Evolutionary conservation across 2,329 filamentous ascomycete genomes (phyloP).

Genomic region (Stagonosporopsis cucurbitacearum): DNA sequence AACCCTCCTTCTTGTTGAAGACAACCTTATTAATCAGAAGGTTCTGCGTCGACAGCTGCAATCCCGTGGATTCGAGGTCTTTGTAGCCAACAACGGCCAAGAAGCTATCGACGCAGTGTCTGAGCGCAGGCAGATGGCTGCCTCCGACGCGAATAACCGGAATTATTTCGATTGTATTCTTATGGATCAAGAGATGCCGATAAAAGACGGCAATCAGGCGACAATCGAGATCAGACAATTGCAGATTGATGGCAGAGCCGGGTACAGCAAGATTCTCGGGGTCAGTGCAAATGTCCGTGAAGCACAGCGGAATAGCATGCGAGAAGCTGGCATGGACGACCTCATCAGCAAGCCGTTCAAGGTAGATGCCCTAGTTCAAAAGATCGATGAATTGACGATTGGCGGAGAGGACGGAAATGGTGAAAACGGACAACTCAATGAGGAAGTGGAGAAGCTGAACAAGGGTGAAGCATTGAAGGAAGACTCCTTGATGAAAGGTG

Average conservation of each 20-base stretch:
- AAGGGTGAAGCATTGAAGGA: neutral
- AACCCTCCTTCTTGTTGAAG: slow-evolving; percentile 55
- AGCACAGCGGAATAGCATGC: slow-evolving; percentile 43
- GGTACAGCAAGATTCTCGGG: slow-evolving; percentile 46
- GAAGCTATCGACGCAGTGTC: slow-evolving; percentile 53
- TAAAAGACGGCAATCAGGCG: slow-evolving; percentile 52
- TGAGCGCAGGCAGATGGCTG: slow-evolving; percentile 30
- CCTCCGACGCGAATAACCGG: slow-evolving; percentile 21
- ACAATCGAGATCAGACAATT: slow-evolving; percentile 49
- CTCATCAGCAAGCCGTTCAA: slow-evolving; percentile 51
- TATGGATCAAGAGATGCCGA: slow-evolving; percentile 56
- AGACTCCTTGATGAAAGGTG: neutral
- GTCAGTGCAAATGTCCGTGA: slow-evolving; percentile 50
- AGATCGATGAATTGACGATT: slow-evolving; percentile 33
- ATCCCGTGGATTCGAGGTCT: slow-evolving; percentile 51
- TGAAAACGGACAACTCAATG: neutral
- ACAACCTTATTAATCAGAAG: slow-evolving; percentile 58
- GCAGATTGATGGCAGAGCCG: slow-evolving; percentile 42
- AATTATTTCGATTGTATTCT: slow-evolving; percentile 52
- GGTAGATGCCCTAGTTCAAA: slow-evolving; percentile 43
- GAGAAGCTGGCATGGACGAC: slow-evolving; percentile 48
- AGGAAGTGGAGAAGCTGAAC: neutral
- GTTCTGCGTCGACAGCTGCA: slow-evolving; percentile 58
- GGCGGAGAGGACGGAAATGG: slow-evolving; percentile 10
- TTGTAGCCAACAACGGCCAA: slow-evolving; percentile 53